Conservation (phyloP, 225 moss, liverwort and hornwort genomes). For the Anthoceros angustus region DNA sequence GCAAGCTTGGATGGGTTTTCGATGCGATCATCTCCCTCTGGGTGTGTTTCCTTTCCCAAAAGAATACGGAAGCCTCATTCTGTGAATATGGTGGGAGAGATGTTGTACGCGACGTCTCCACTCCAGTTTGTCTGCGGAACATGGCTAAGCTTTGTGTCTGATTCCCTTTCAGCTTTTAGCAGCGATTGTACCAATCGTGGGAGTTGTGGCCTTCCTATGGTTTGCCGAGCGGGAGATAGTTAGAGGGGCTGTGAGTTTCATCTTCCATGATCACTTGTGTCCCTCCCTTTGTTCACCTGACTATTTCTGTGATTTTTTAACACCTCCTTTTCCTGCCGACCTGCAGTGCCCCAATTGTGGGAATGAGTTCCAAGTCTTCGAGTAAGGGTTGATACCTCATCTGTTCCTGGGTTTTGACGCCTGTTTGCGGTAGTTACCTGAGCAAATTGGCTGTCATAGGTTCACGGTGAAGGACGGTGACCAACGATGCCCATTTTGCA, state of each 20-base stretch:
- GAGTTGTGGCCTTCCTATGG: constrained; percentile 74
- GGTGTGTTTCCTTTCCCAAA: constrained; percentile 28
- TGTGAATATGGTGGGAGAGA: not conserved
- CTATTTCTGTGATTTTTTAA: not conserved
- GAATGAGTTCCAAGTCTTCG: constrained; percentile 76
- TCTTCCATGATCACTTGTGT: constrained; percentile 12
- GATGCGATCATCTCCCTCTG: constrained; percentile 90
- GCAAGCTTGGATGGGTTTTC: constrained; percentile 94
- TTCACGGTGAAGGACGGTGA: constrained; percentile 73
- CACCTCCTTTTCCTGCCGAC: not conserved
- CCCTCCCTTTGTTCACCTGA: not conserved
- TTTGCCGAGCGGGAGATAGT: constrained; percentile 95
- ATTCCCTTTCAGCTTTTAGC: constrained; percentile 51
- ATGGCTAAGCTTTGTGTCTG: too few species aligned
- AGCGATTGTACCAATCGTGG: constrained; percentile 62
- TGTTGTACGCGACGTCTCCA: not conserved
- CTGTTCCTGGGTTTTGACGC: not conserved
- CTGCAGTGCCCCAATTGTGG: constrained; percentile 99
- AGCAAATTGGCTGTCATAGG: constrained; percentile 16
- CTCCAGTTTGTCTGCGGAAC: too few species aligned
- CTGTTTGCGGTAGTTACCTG: too few species aligned
- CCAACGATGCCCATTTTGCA: constrained; percentile 86
- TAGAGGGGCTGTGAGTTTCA: constrained; percentile 86
- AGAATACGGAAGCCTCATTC: not conserved
- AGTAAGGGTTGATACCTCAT: constrained; percentile 33